Evolutionary conservation across 192 early-diverging fungal species (phyloP).

Genomic region (Backusella psychrophila): DNA sequence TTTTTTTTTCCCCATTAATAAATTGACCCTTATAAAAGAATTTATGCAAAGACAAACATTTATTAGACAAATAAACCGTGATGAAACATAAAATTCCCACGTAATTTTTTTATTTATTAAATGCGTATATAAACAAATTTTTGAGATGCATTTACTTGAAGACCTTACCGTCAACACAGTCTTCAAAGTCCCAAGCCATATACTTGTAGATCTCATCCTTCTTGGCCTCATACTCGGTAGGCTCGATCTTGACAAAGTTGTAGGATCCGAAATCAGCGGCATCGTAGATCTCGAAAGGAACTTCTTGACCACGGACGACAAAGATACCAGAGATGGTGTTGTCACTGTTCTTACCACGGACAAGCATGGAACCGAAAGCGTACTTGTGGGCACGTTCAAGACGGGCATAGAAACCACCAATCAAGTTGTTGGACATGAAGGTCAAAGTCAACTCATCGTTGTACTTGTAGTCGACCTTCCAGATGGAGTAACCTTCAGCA

Average conservation of each 20-base stretch:
- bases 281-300: conserved; percentile 74
- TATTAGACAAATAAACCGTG: not conserved
- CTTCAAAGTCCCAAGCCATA: conserved; percentile 83
- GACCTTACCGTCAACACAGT: conserved; percentile 84
- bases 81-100: not conserved
- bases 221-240: conserved; percentile 52
- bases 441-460: conserved; percentile 84
- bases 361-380: conserved; percentile 85
- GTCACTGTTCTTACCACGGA: conserved; percentile 80
- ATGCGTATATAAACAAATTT: not conserved
- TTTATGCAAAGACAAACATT: not conserved
- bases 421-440: conserved; percentile 94
- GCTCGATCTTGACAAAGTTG: conserved; percentile 76
- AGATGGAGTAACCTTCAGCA: conserved; percentile 86
- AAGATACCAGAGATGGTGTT: conserved; percentile 95
- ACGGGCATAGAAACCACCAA: conserved; percentile 92
- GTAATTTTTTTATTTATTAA: not conserved
- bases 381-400: conserved; percentile 92
- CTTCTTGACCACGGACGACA: conserved; percentile 83
- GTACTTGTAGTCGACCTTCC: conserved; percentile 94
- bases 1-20: too few relatives aligned
- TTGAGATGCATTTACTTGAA: conserved; percentile 61
- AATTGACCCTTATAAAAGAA: not conserved
- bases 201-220: conserved; percentile 51
- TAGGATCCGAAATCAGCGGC: conserved; percentile 89